A percentile compares a stretch with the other conserved stretches of the same genome.
Conservation (phyloP, 768 basidiomycete species). For the Amanita pseudoporphyria region DNA sequence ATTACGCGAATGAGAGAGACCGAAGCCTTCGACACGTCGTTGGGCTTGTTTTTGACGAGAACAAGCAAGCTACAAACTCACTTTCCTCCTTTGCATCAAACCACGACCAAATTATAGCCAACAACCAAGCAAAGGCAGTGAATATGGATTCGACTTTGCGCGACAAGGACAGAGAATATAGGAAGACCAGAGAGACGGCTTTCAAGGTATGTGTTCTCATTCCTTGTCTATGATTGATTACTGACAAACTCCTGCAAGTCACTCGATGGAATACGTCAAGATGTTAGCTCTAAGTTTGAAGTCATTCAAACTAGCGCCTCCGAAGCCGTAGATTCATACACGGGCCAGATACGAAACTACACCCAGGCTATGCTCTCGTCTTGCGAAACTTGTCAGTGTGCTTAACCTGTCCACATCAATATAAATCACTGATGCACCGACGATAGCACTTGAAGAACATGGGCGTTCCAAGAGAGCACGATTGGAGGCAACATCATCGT, state of each 20-base stretch:
- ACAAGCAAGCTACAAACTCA: conserved; percentile 42
- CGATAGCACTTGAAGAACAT: conserved; percentile 51
- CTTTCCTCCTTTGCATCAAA: conserved; percentile 37
- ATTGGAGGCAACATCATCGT: conserved; percentile 42
- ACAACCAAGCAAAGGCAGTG: conserved; percentile 29
- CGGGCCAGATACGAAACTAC: conserved; percentile 40
- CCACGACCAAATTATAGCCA: conserved; percentile 37
- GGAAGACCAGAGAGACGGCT: conserved; percentile 46
- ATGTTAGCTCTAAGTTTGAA: conserved; percentile 31
- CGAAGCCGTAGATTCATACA: conserved; percentile 40
- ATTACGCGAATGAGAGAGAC: conserved; percentile 63
- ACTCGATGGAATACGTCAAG: conserved; percentile 26
- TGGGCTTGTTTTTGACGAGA: conserved; percentile 40
- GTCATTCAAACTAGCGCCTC: conserved; percentile 35
- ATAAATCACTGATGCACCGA: background rate
- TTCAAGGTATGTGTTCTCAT: conserved; percentile 36
- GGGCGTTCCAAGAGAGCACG: conserved; percentile 58
- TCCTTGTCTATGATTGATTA: background rate
- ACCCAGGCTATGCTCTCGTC: conserved; percentile 33
- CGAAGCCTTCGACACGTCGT: conserved; percentile 52
- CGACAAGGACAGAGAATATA: conserved; percentile 38
- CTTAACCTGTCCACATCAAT: background rate
- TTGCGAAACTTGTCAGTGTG: conserved; percentile 33
- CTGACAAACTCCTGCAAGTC: conserved; percentile 24
- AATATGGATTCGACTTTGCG: conserved; percentile 32